Evolutionary conservation across 805 yeast species (phyloP).

Genomic region (Saccharomycopsis sp.): DNA sequence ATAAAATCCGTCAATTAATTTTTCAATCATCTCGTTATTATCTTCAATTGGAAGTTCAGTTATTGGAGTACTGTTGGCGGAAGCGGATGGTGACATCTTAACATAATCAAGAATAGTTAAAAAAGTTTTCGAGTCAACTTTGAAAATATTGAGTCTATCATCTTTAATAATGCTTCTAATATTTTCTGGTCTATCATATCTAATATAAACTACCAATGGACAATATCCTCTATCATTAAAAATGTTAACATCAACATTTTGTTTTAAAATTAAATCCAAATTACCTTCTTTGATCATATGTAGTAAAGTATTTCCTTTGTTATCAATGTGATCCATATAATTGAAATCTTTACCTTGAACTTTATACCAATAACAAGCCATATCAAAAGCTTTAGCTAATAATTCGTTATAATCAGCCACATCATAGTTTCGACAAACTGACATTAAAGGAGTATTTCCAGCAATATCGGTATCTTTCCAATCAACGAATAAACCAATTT

Average conservation of each 20-base stretch:
- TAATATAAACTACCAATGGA: slow-evolving; percentile 62
- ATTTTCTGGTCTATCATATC: slow-evolving; percentile 57
- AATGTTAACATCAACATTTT: slow-evolving; percentile 39
- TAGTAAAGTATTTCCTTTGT: slow-evolving; percentile 61
- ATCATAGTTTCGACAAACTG: slow-evolving; percentile 73
- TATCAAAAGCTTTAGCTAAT: slow-evolving; percentile 34
- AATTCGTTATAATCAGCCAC: slow-evolving; percentile 48
- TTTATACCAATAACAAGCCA: slow-evolving; percentile 35
- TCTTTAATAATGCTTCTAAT: slow-evolving; percentile 40
- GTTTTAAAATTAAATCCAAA: neutral
- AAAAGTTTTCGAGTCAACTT: slow-evolving; percentile 13
- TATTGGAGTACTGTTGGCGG: neutral
- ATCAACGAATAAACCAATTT: slow-evolving; percentile 48
- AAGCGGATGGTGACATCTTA: slow-evolving; percentile 23
- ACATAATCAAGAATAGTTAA: slow-evolving; percentile 36
- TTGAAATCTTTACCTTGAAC: slow-evolving; percentile 26
- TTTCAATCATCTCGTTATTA: slow-evolving; percentile 23
- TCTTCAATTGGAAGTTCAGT: neutral
- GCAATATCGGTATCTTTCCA: slow-evolving; percentile 61
- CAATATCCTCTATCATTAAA: slow-evolving; percentile 35
- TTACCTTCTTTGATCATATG: slow-evolving; percentile 52
- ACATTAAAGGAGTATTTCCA: slow-evolving; percentile 70
- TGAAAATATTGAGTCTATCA: slow-evolving; percentile 35
- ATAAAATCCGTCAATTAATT: slow-evolving; percentile 25
- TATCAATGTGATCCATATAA: slow-evolving; percentile 58